These are phyloP conservation scores for Amauroascus niger DNA, from an alignment of 2,329 filamentous ascomycete species.

Conservation along the genomic window DNA sequence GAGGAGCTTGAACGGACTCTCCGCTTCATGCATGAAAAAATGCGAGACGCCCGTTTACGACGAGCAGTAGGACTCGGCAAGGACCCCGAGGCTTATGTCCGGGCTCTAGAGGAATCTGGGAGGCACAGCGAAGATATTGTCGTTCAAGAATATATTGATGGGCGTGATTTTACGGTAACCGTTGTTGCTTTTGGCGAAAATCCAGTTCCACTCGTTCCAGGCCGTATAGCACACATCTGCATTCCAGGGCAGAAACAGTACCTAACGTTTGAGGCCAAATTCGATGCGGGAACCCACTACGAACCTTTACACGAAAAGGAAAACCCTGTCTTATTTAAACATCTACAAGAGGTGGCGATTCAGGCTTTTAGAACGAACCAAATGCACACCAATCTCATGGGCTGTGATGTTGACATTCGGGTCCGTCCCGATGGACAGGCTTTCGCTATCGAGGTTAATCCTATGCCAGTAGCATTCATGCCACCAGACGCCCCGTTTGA, in stretches of 20 bases:
- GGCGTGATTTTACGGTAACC: conserved; percentile 18
- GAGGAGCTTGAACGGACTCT: conserved; percentile 14
- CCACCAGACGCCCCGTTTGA: conserved; percentile 15
- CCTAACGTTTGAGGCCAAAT: conserved; percentile 21
- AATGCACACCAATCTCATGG: conserved; percentile 18
- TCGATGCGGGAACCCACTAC: conserved; percentile 17
- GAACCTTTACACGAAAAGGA: conserved; percentile 16
- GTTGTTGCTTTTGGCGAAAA: conserved; percentile 20
- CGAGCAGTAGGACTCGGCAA: conserved; percentile 9
- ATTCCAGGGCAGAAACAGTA: conserved; percentile 13
- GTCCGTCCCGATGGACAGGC: conserved; percentile 16
- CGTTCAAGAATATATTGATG: conserved; percentile 20
- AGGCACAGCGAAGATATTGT: conserved; percentile 17
- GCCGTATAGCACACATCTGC: not conserved
- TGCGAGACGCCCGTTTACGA: conserved; percentile 10
- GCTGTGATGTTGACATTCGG: conserved; percentile 21
- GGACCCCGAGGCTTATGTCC: conserved; percentile 8
- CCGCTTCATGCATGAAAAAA: conserved; percentile 11
- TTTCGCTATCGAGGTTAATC: conserved; percentile 22
- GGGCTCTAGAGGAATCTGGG: conserved; percentile 8
- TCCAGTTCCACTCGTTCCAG: conserved; percentile 17
- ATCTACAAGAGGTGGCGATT: conserved; percentile 19
- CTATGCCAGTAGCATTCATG: conserved; percentile 20
- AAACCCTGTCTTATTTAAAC: conserved; percentile 17
- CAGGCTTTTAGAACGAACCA: conserved; percentile 19